Evolutionary conservation across 352 stramenopile genomes (phyloP), one percentile per base, ranked within the genome.

Genomic region (Globisporangium perplexum): DNA sequence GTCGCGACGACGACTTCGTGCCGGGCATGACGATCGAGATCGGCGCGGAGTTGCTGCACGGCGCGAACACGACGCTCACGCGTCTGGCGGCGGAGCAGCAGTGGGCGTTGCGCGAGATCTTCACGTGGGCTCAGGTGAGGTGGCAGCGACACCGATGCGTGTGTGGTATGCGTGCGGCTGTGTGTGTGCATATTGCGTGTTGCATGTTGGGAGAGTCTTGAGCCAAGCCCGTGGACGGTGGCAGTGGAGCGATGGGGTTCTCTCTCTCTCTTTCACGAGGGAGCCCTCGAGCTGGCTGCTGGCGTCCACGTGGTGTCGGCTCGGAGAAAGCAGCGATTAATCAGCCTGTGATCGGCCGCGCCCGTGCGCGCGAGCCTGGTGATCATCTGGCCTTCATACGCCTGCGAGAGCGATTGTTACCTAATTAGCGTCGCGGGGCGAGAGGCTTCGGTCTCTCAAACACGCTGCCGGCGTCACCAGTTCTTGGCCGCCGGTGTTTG

Each of bases 331-430:
- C 82, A 93, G 88, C 82, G 77, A 93, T 90, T 93, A 90, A 93
- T 93, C 82, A 93, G 82, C 82, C 82, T 83, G 66, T 84, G 77
- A 83, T 89, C 77, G 51, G 46, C 38, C 55, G 60, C 50, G 20
- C 50, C 48, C 45, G 24, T 55, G 33, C 17, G 45, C 33, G 62
- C 48, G 53, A 65, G 55, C 23, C 48, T 58, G 30, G 66, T 90
- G 77, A 88, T 85, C 78, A 88, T 74, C 57, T 88, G 82, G 82
- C 82, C 79, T 93, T 93, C 82, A 93, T 93, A 89, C 76, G 77
- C 50, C 88, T 93, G 82, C 82, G 71, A 93, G 41, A 93, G 65
- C 26, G 83, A 74, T 72, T 79, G 80, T 67, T 72, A 90, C 77
- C 74, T 87, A 82, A 92, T 93, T 93, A 90, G 79, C 82, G 82